Base-by-base conservation (phyloP, 2,329 filamentous ascomycete species). In the Thermothelomyces thermophilus region DNA sequence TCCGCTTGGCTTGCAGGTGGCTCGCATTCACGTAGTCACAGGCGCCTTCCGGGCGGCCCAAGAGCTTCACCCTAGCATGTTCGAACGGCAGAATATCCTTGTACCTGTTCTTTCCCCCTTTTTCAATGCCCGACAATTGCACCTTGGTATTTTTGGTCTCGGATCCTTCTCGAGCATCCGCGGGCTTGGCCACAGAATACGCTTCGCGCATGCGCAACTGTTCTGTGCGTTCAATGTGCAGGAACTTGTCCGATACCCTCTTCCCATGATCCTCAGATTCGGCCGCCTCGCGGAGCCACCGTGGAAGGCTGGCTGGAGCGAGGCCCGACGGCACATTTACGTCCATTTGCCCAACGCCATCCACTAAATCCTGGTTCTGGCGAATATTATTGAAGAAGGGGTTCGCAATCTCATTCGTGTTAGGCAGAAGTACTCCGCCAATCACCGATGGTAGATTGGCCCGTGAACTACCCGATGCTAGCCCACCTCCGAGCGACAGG, bases 1-100 rank as follows among this genome's bases (percentile, higher is more conserved):
- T 95, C 58, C 85, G 79, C 24, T 83, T 79, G 1, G 90, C 80
- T 64, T 86, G 84, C 54, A 97, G 73, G 59, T 95, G 82, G 64
- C 87, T 97, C 16, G 90, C 93, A 63, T 98, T 98, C 69, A 98
- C 83, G 62, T 98, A 98, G 66, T 98, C 93, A 66, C 91, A 95
- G 19, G 74, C 76, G 11, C 83, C 84, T 1, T 77, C 71, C 0
- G 77, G 71, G 31, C 84, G 80, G 36, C 81, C 80, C 57, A 86
- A 76, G 41, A 98, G 69, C 57, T 81, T 89, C 47, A 98, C 93
- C 52, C 93, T 76, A 2, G 89, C 84, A 67, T 98, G 93, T 63
- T 97, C 91, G 64, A 94, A 98, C 0, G 93, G 93, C 69, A 95
- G 84, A 49, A 97, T 96, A 59, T 96, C 94, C 71, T 96, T 97